phyloP scores from a whole-genome alignment of 228 moss, liverwort and hornwort genomes.

The Sphagnum magellanicum region DNA sequence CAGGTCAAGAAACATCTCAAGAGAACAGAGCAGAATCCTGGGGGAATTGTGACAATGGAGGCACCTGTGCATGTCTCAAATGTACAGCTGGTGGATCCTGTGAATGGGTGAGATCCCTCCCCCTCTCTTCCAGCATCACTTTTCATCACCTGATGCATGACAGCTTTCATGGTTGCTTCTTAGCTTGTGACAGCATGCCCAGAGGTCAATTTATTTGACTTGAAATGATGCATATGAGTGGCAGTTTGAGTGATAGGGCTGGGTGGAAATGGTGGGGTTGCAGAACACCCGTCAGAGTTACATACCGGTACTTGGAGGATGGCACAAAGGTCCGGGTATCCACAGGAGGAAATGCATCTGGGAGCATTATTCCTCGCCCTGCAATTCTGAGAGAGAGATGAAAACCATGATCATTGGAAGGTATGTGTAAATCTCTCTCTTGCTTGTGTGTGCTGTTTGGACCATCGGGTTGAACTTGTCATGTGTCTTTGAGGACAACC shows the following conservation, averaged over 20 bases:
- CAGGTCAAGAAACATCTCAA: constrained; percentile 56
- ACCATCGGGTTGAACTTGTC: background rate
- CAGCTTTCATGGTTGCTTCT: background rate
- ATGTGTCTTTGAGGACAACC: background rate
- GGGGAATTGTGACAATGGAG: constrained; percentile 94
- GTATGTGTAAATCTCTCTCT: constrained; percentile 1
- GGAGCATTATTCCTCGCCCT: constrained; percentile 80
- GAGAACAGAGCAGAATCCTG: constrained; percentile 41
- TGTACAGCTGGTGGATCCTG: constrained; percentile 86
- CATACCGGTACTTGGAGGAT: constrained; percentile 84
- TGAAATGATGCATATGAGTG: too few species aligned
- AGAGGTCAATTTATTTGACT: too few species aligned
- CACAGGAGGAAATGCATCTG: constrained; percentile 90
- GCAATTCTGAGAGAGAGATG: constrained; percentile 80
- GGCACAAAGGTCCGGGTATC: constrained; percentile 87
- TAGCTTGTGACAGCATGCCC: background rate
- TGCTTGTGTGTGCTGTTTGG: background rate
- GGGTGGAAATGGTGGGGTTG: background rate
- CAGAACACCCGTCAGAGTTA: constrained; percentile 82
- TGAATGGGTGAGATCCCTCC: constrained; percentile 46
- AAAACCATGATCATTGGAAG: constrained; percentile 46
- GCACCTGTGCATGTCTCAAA: constrained; percentile 91
- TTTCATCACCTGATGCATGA: background rate
- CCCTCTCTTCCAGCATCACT: background rate
- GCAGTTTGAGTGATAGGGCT: too few species aligned